A percentile compares a stretch with the other conserved stretches of the same genome.
phyloP scores from a whole-genome alignment of 2,329 filamentous ascomycete species.

The Clarireedia sp. region DNA sequence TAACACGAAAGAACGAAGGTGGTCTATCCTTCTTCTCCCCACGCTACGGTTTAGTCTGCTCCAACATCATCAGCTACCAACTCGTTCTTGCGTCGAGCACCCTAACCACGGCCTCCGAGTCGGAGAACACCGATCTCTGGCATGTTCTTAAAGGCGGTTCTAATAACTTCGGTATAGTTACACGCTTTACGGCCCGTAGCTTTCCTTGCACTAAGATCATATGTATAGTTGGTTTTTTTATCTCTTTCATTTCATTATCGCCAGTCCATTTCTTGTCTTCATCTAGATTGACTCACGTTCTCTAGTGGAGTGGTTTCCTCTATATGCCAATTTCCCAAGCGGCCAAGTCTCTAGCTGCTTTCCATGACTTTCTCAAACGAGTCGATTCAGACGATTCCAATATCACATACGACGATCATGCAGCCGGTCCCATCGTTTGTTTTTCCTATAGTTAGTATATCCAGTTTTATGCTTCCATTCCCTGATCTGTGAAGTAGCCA shows the following conservation, averaged over 20 bases:
- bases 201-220: slow-evolving; percentile 5
- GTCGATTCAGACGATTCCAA: not conserved
- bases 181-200: slow-evolving; percentile 7
- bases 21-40: slow-evolving; percentile 19
- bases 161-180: slow-evolving; percentile 18
- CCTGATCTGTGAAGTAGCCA: too few species aligned
- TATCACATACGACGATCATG: slow-evolving; percentile 15
- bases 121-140: slow-evolving; percentile 12
- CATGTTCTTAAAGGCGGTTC: slow-evolving; percentile 16
- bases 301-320: slow-evolving; percentile 32
- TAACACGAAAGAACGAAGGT: not conserved
- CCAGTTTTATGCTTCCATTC: too few species aligned
- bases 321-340: slow-evolving; percentile 23
- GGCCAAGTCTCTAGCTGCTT: slow-evolving; percentile 21
- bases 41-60: slow-evolving; percentile 13
- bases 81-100: slow-evolving; percentile 12
- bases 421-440: slow-evolving; percentile 24
- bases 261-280: too few species aligned
- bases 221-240: too few species aligned
- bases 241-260: too few species aligned
- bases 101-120: slow-evolving; percentile 10
- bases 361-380: slow-evolving; percentile 19
- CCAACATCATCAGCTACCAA: slow-evolving; percentile 17
- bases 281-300: too few species aligned
- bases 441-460: slow-evolving; percentile 17